These are phyloP conservation scores for Clarireedia sp. DNA, from an alignment of 2,329 filamentous ascomycete genomes.

Conservation along the genomic window DNA sequence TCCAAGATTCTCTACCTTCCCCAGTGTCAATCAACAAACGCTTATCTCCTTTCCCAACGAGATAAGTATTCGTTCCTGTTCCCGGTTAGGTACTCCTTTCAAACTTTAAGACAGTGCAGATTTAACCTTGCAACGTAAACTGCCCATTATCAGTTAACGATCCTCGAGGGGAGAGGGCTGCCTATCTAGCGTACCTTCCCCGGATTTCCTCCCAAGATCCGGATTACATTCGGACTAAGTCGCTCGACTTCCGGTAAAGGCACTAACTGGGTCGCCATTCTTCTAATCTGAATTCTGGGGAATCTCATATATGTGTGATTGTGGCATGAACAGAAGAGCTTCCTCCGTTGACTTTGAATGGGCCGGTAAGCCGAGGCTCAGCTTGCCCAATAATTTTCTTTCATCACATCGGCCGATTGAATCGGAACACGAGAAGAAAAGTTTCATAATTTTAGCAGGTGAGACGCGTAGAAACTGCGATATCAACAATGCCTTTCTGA, in stretches of 20 bases:
- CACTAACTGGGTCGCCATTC: constrained; percentile 27
- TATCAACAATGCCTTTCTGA: too few species aligned
- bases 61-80: constrained; percentile 88
- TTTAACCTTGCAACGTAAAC: constrained; percentile 54
- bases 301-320: not conserved
- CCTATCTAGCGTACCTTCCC: constrained; percentile 52
- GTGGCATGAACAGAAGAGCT: not conserved
- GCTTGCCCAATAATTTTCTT: not conserved
- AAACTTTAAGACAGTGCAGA: constrained; percentile 5
- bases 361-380: constrained; percentile 7
- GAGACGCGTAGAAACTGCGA: too few species aligned
- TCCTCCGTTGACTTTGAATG: not conserved
- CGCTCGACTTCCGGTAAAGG: constrained; percentile 63
- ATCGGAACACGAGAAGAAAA: too few species aligned
- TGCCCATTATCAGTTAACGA: constrained; percentile 22
- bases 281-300: constrained; percentile 8
- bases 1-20: constrained; percentile 68
- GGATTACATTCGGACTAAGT: constrained; percentile 68
- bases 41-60: constrained; percentile 65
- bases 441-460: too few species aligned
- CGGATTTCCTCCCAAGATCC: constrained; percentile 86
- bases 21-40: constrained; percentile 87
- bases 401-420: not conserved
- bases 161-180: not conserved
- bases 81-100: constrained; percentile 32